A percentile compares a stretch with the other conserved stretches of the same genome.
Conservation (phyloP, 768 basidiomycete species). For the Cyclocybe aegerita region DNA sequence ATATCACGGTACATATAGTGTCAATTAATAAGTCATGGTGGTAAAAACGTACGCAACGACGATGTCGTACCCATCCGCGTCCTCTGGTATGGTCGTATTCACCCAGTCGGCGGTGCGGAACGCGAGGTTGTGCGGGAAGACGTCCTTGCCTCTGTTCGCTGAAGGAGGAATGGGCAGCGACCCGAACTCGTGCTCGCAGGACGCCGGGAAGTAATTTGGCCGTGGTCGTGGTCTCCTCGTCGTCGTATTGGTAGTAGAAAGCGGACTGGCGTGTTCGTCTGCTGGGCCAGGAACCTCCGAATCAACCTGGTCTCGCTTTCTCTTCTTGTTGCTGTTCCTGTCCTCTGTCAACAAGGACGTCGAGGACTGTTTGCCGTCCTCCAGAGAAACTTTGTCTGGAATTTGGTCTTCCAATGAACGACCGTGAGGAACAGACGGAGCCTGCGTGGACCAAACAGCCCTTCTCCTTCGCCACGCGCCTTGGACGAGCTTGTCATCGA, state of each 20-base stretch:
- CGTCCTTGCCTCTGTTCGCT: conserved; percentile 24
- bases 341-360: neutral
- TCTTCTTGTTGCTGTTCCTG: conserved; percentile 15
- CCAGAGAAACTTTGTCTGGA: too few relatives aligned
- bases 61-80: conserved; percentile 68
- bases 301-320: conserved; percentile 17
- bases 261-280: neutral
- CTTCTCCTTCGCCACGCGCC: conserved; percentile 74
- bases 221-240: neutral
- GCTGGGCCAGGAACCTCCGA: neutral
- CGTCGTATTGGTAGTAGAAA: neutral
- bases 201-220: conserved; percentile 69
- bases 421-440: conserved; percentile 25
- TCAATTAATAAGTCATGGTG: conserved; percentile 3
- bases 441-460: conserved; percentile 69
- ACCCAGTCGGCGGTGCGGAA: conserved; percentile 80
- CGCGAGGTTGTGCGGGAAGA: conserved; percentile 77
- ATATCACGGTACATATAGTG: neutral
- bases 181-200: conserved; percentile 75
- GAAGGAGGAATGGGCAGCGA: conserved; percentile 66
- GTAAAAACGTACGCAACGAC: conserved; percentile 83
- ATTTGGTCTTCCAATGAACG: neutral
- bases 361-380: neutral
- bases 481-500: conserved; percentile 74
- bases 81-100: conserved; percentile 50